Evolutionary conservation across 306 rosid species (phyloP).

Genomic region (Corylus avellana): DNA sequence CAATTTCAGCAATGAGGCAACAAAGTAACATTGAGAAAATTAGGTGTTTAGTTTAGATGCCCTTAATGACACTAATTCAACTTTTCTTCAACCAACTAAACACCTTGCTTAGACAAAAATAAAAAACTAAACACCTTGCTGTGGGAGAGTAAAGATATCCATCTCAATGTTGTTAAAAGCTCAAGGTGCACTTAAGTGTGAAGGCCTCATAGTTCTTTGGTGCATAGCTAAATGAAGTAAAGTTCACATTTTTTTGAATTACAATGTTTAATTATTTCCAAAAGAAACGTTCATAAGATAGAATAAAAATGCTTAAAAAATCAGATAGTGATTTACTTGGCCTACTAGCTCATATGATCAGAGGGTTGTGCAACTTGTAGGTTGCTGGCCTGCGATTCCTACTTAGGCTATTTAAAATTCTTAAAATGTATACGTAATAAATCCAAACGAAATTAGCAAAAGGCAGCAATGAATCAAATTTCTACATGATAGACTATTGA

Average conservation of each 20-base stretch:
- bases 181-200: not conserved
- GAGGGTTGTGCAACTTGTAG: not conserved
- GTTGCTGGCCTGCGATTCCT: not conserved
- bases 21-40: not conserved
- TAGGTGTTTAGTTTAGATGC: not conserved
- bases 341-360: not conserved
- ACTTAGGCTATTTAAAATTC: not conserved
- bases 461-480: not conserved
- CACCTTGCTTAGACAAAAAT: not conserved
- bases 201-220: not conserved
- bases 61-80: not conserved
- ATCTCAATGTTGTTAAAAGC: not conserved
- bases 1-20: not conserved
- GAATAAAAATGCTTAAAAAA: too few species aligned
- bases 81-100: not conserved
- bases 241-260: not conserved
- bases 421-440: not conserved
- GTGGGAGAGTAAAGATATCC: not conserved
- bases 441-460: not conserved
- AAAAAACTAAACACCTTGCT: not conserved
- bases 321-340: not conserved
- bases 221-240: not conserved
- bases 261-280: not conserved
- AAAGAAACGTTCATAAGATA: not conserved
- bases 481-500: not conserved